A percentile compares a stretch with the other conserved stretches of the same genome.
Conservation (phyloP, 1,139 yeast genomes). For the Yamadazyma sp. region DNA sequence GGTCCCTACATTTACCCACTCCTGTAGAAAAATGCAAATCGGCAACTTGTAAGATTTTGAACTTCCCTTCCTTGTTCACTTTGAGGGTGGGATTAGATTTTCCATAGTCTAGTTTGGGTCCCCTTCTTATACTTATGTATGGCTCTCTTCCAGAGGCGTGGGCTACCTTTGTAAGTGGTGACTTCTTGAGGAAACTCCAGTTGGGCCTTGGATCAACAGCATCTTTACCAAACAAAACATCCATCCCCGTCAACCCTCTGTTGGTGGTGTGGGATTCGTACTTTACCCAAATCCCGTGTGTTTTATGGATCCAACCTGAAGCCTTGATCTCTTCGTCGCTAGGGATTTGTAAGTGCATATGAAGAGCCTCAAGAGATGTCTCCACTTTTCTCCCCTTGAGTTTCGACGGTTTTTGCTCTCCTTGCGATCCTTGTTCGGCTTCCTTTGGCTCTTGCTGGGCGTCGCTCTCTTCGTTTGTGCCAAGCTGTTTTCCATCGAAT, state of each 20-base stretch:
- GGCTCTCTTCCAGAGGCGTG: conserved; percentile 22
- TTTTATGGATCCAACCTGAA: conserved; percentile 37
- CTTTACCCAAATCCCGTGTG: conserved; percentile 35
- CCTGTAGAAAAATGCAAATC: conserved; percentile 79
- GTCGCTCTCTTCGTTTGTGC: no score
- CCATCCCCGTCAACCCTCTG: conserved; percentile 38
- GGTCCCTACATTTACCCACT: conserved; percentile 71
- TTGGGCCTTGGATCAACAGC: conserved; percentile 75
- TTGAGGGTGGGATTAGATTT: conserved; percentile 18
- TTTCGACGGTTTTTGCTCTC: background rate
- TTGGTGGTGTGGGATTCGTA: conserved; percentile 33
- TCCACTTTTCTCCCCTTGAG: conserved; percentile 16
- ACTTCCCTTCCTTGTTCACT: conserved; percentile 42
- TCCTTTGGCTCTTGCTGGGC: conserved; percentile 3
- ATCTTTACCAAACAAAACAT: conserved; percentile 69
- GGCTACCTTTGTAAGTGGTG: conserved; percentile 24
- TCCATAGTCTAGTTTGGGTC: conserved; percentile 64
- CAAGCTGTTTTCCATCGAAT: no score
- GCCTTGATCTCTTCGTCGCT: conserved; percentile 27
- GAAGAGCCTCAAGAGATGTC: conserved; percentile 23
- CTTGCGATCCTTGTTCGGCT: conserved; percentile 7
- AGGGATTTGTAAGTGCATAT: conserved; percentile 29
- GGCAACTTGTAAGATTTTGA: conserved; percentile 81
- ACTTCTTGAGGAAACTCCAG: conserved; percentile 51
- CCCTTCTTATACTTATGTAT: conserved; percentile 29